A percentile compares a stretch with the other conserved stretches of the same genome.
These are phyloP conservation scores for Phytopythium boreale DNA, from an alignment of 352 stramenopile genomes.

Conservation along the genomic window DNA sequence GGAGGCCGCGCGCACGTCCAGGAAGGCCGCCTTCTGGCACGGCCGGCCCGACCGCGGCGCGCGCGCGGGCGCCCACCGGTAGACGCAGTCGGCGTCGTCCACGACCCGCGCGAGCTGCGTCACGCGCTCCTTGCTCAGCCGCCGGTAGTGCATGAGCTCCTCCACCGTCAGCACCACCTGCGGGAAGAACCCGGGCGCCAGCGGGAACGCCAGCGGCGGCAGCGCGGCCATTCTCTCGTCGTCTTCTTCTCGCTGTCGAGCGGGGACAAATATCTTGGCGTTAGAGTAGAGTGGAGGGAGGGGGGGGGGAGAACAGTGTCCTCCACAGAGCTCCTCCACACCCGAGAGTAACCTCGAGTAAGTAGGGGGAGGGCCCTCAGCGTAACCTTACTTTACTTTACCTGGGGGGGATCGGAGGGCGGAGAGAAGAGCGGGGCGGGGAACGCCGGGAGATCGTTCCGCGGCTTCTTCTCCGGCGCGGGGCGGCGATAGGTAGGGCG, in stretches of 20 bases:
- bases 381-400: neutral
- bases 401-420: too few relatives aligned
- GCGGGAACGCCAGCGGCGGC: slow-evolving; percentile 30
- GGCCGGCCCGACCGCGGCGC: slow-evolving; percentile 14
- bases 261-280: too few relatives aligned
- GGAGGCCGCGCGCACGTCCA: slow-evolving; percentile 47
- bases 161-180: slow-evolving; percentile 70
- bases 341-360: neutral
- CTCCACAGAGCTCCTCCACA: too few relatives aligned
- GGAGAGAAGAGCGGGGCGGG: too few relatives aligned
- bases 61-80: slow-evolving; percentile 56
- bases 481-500: too few relatives aligned
- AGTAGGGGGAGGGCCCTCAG: neutral
- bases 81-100: slow-evolving; percentile 69
- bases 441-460: slow-evolving; percentile 1
- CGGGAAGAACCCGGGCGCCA: slow-evolving; percentile 73
- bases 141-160: slow-evolving; percentile 72
- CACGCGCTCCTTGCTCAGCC: slow-evolving; percentile 65
- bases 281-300: neutral
- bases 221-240: too few relatives aligned
- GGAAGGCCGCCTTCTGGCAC: slow-evolving; percentile 53
- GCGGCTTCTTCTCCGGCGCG: slow-evolving; percentile 1
- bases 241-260: too few relatives aligned
- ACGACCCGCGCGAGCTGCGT: slow-evolving; percentile 61
- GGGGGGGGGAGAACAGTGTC: too few relatives aligned